These are phyloP conservation scores for Tricholoma bakamatsutake DNA, from an alignment of 768 basidiomycete genomes.

Conservation along the genomic window DNA sequence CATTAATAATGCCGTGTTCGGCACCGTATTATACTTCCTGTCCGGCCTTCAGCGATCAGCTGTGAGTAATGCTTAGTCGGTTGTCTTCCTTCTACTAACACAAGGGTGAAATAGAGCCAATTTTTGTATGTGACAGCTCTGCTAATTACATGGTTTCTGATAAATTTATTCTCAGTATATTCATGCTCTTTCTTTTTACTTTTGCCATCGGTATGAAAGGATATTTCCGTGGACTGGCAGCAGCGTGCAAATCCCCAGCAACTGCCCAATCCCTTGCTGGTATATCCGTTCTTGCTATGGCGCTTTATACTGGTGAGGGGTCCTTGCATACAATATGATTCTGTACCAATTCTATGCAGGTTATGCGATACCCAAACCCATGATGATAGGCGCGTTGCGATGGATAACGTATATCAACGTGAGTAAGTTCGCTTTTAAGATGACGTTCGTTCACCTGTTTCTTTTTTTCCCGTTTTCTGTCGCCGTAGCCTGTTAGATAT, in stretches of 20 bases:
- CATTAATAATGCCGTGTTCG: slow-evolving; percentile 37
- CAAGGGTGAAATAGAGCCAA: slow-evolving; percentile 23
- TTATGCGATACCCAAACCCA: slow-evolving; percentile 1
- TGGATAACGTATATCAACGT: slow-evolving; percentile 40
- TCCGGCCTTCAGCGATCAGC: slow-evolving; percentile 50
- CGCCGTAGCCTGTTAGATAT: slow-evolving; percentile 55
- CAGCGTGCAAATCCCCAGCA: slow-evolving; percentile 50
- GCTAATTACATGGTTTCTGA: neutral
- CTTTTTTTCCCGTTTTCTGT: slow-evolving; percentile 3
- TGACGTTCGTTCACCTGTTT: slow-evolving; percentile 1
- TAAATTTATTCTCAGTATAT: slow-evolving; percentile 34
- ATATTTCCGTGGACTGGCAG: slow-evolving; percentile 66
- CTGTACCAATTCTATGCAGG: neutral
- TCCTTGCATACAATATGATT: neutral
- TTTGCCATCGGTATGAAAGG: slow-evolving; percentile 65
- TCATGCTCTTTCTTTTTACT: slow-evolving; percentile 49
- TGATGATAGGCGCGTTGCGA: slow-evolving; percentile 1
- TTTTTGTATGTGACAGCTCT: slow-evolving; percentile 47
- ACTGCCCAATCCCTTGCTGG: slow-evolving; percentile 50
- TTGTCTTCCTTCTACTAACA: neutral
- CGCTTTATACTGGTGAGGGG: neutral
- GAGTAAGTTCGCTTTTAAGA: slow-evolving; percentile 9
- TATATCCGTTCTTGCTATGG: neutral
- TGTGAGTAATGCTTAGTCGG: neutral
- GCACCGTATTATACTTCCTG: slow-evolving; percentile 57